These are phyloP conservation scores for Aspergillus asperescens DNA, from an alignment of 495 filamentous ascomycete species.

Conservation along the genomic window DNA sequence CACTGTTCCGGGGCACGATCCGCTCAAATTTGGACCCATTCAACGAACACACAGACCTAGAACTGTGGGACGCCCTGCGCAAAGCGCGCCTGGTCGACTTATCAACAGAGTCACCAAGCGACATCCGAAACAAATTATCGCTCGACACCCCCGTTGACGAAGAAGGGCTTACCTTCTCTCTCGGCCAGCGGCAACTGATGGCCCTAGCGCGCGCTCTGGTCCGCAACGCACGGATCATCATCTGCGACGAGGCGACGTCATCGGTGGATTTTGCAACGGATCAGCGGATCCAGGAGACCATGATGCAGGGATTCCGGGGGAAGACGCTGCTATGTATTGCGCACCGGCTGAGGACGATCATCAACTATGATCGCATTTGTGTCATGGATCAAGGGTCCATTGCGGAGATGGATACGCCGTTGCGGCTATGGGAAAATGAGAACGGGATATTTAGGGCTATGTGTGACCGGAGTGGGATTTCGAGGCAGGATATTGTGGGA, in stretches of 20 bases:
- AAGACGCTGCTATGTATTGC: constrained; percentile 92
- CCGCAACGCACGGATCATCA: constrained; percentile 79
- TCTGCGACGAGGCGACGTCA: constrained; percentile 93
- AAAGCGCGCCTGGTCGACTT: constrained; percentile 71
- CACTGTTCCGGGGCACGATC: constrained; percentile 87
- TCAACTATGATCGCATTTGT: constrained; percentile 90
- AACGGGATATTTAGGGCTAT: constrained; percentile 80
- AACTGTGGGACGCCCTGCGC: constrained; percentile 81
- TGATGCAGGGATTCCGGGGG: constrained; percentile 78
- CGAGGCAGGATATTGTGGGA: constrained; percentile 55
- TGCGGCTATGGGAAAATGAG: constrained; percentile 58
- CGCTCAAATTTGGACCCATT: constrained; percentile 91
- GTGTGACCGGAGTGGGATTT: constrained; percentile 88
- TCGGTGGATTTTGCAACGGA: constrained; percentile 96
- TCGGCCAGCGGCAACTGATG: constrained; percentile 96
- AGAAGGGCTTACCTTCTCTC: constrained; percentile 90
- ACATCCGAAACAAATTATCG: constrained; percentile 53
- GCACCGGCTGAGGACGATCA: constrained; percentile 86
- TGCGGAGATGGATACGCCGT: constrained; percentile 76
- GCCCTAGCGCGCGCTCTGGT: constrained; percentile 87
- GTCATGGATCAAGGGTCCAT: constrained; percentile 90
- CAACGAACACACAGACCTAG: constrained; percentile 76
- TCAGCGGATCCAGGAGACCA: constrained; percentile 88
- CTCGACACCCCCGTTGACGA: constrained; percentile 86
- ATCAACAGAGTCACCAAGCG: background rate